Base-by-base conservation (phyloP, 768 basidiomycete species). In the Tylopilus sp. region DNA sequence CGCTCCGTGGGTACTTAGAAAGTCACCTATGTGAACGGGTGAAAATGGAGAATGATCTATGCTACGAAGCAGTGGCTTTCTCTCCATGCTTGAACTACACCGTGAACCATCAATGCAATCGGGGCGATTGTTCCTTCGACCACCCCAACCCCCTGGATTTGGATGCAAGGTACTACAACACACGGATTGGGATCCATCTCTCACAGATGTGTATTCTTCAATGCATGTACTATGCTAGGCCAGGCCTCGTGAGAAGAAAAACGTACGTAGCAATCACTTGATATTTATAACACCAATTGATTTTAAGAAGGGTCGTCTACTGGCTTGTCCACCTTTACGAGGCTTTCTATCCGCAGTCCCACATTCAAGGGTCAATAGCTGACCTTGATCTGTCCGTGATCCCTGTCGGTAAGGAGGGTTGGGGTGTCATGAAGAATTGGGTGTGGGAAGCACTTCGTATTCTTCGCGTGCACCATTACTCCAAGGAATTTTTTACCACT, bases 181-280 rank as follows among this genome's bases (percentile, higher is more conserved):
- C 59, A 19, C 74, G 75, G 13, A 62, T 82, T 9, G 65, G 73
- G 4, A 62, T 79, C 29, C 75, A 80, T 57, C 52, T 85, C 2
- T 74, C 75, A 41, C 79, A 83, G 44, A 75, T 84, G 2, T 57
- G 72, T 42, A 79, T 84, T 17, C 70, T 77, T 38, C 72, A 79
- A 28, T 57, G 55, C 11, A 58, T 62, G 57, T 64, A 64, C 19
- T 66, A 58, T 0, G 62, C 54, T 6, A 30, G 49, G 14, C 59
- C 55, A 10, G 8, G 24, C 1, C 51, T 28, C 17, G 8, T n/a
- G 3, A 21, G 21, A 25, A 6, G 19, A 7, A 11, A 6, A 17
- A 34, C 31, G 46, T 48, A 37, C 5, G 46, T 37, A n/a, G 31
- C 16, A 8, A 19, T 19, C 12, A 19, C 6, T 36, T n/a, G 11